Conservation (phyloP, 2,329 filamentous ascomycete species). For the Talaromyces atroroseus region DNA sequence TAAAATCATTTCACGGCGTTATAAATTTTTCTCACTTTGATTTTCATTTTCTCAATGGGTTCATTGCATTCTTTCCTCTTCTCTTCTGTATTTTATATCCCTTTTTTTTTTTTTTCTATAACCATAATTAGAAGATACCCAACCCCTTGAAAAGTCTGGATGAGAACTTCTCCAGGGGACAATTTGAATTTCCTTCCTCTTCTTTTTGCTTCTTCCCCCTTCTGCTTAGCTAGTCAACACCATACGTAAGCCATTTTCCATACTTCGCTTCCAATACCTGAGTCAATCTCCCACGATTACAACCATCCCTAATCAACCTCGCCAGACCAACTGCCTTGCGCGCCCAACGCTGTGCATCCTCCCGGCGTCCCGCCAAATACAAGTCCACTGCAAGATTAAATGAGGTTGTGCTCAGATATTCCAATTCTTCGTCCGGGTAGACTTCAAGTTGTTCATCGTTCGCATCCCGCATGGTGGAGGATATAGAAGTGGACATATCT, state of each 20-base stretch:
- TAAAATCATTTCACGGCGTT: conserved; percentile 5
- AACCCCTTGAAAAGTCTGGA: conserved; percentile 1
- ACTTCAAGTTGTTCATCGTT: not conserved
- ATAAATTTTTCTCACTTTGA: not conserved
- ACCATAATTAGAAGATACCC: conserved; percentile 10
- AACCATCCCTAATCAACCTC: conserved; percentile 16
- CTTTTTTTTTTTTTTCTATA: not conserved
- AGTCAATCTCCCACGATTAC: not conserved
- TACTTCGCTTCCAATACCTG: conserved; percentile 25
- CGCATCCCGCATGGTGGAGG: not conserved
- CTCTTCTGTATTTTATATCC: not conserved
- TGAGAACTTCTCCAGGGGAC: not conserved
- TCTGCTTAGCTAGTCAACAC: not conserved
- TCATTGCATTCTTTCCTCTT: not conserved
- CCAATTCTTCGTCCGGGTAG: conserved; percentile 52
- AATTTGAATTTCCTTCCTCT: conserved; percentile 6
- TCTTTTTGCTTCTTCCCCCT: not conserved
- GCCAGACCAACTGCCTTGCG: conserved; percentile 33
- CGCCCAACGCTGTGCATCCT: conserved; percentile 31
- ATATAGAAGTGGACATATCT: conserved; percentile 17
- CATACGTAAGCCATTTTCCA: conserved; percentile 19
- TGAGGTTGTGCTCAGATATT: conserved; percentile 51
- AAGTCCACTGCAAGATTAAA: conserved; percentile 56
- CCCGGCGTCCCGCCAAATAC: conserved; percentile 32
- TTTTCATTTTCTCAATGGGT: not conserved